Evolutionary conservation across 2,329 filamentous ascomycete species (phyloP).

Genomic region (Aspergillus nomiae): DNA sequence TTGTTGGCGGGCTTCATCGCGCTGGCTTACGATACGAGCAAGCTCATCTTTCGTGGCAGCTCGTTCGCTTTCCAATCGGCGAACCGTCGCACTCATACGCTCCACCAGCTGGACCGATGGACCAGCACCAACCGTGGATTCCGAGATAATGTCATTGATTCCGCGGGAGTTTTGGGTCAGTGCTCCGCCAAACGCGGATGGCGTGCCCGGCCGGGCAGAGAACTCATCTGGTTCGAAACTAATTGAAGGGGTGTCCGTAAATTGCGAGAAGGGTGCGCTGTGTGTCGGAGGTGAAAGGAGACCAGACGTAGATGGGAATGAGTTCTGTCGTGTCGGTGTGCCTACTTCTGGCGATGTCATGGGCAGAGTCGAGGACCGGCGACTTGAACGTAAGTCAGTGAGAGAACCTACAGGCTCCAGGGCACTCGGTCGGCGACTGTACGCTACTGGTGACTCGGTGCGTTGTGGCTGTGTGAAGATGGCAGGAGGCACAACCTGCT

Average conservation of each 20-base stretch:
- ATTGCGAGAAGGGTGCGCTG: constrained; percentile 20
- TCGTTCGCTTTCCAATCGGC: constrained; percentile 88
- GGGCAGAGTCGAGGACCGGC: constrained; percentile 43
- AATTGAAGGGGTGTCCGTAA: constrained; percentile 38
- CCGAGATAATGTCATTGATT: constrained; percentile 81
- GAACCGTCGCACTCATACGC: constrained; percentile 90
- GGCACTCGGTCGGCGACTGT: constrained; percentile 41
- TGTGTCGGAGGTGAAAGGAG: constrained; percentile 32
- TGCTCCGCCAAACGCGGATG: constrained; percentile 40
- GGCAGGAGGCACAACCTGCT: constrained; percentile 43
- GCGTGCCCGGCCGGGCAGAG: constrained; percentile 38
- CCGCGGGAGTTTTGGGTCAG: constrained; percentile 54
- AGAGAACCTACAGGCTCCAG: constrained; percentile 42
- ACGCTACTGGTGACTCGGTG: constrained; percentile 45
- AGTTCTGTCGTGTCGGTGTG: constrained; percentile 51
- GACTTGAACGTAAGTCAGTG: constrained; percentile 42
- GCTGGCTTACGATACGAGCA: constrained; percentile 74
- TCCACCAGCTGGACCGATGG: constrained; percentile 95
- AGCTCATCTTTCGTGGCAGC: constrained; percentile 87
- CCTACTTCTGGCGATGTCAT: constrained; percentile 38
- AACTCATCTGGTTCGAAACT: constrained; percentile 53
- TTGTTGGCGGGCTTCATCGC: constrained; percentile 88
- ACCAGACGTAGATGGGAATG: constrained; percentile 37
- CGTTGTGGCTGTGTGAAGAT: constrained; percentile 39
- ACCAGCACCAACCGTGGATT: constrained; percentile 85